Conservation (phyloP, 164 flowering plant species). For the Hamamelis virginiana region DNA sequence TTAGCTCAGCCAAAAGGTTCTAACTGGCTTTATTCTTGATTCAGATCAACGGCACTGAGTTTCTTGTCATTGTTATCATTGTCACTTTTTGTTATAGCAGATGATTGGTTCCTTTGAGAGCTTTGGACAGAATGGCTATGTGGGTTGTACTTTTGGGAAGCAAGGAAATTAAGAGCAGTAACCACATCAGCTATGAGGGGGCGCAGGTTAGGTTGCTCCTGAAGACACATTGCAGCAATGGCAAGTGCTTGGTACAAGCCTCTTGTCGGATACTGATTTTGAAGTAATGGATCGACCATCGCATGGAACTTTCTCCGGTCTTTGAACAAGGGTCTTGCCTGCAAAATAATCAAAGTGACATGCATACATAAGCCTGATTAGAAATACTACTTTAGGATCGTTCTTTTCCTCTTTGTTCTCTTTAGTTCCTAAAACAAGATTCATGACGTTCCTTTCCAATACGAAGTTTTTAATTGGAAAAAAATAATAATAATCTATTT, state of each 20-base stretch:
- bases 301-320: constrained; percentile 44
- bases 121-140: constrained; percentile 10
- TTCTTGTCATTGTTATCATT: constrained; percentile 18
- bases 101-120: constrained; percentile 13
- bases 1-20: not conserved
- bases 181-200: constrained; percentile 53
- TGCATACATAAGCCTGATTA: not conserved
- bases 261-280: constrained; percentile 44
- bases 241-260: constrained; percentile 66
- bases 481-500: no score
- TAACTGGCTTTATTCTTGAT: not conserved
- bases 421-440: not conserved
- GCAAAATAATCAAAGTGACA: constrained; percentile 29
- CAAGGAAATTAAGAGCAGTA: constrained; percentile 44
- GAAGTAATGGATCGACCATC: constrained; percentile 54
- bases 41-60: not conserved
- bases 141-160: constrained; percentile 31
- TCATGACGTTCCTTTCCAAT: not conserved
- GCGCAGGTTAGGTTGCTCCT: constrained; percentile 57
- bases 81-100: not conserved
- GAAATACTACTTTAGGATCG: no score
- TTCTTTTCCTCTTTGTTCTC: no score
- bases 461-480: not conserved
- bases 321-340: constrained; percentile 59
- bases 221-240: constrained; percentile 65